Evolutionary conservation across 805 yeast species (phyloP).

Genomic region (Kodamaea neixiangensis): DNA sequence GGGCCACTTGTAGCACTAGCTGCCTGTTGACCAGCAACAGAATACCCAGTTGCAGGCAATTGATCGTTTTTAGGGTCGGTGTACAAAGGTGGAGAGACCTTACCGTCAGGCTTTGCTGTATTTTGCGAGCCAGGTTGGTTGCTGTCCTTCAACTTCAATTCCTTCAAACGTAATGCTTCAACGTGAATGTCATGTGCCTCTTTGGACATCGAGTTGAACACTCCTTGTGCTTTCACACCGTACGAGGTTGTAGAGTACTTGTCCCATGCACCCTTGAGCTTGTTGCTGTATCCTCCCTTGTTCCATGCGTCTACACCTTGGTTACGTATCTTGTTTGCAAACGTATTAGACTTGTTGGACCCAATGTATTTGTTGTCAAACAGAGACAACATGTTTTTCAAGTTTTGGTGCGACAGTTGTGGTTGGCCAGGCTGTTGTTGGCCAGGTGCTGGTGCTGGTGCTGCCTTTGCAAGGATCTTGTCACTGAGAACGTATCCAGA

Average conservation of each 20-base stretch:
- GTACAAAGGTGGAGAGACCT: slow-evolving; percentile 4
- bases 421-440: slow-evolving; percentile 30
- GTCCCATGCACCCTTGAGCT: slow-evolving; percentile 48
- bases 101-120: neutral
- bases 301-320: slow-evolving; percentile 29
- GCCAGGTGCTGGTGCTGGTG: slow-evolving; percentile 25
- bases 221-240: slow-evolving; percentile 62
- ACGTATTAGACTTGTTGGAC: slow-evolving; percentile 52
- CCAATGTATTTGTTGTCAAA: slow-evolving; percentile 63
- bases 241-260: slow-evolving; percentile 46
- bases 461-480: slow-evolving; percentile 53
- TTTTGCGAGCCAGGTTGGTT: neutral
- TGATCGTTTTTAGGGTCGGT: neutral
- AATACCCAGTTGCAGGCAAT: neutral
- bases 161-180: slow-evolving; percentile 73
- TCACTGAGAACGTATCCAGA: slow-evolving; percentile 74
- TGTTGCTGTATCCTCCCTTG: slow-evolving; percentile 32
- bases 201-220: slow-evolving; percentile 55
- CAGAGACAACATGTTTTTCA: slow-evolving; percentile 53
- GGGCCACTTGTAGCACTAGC: neutral
- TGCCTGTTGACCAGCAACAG: neutral
- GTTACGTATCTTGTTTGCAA: slow-evolving; percentile 32
- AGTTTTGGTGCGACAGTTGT: slow-evolving; percentile 59
- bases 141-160: slow-evolving; percentile 42
- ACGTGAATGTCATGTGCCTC: slow-evolving; percentile 67